Evolutionary conservation across 108 stramenopile species (phyloP), one percentile per base, ranked within the genome.

Genomic region (Cylindrotheca fusiformis): DNA sequence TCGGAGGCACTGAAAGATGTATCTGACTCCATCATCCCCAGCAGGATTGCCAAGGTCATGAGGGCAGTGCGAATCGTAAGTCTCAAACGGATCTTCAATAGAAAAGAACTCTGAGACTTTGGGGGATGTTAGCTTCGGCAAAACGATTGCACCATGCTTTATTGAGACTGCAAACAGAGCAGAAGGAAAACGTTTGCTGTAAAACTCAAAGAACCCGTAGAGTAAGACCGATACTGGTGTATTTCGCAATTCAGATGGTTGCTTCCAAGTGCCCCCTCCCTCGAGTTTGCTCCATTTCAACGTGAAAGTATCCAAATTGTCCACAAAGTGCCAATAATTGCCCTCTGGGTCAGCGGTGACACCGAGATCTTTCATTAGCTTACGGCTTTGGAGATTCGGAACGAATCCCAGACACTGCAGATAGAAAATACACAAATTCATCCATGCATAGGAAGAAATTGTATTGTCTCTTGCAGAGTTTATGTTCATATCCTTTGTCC

Each of bases 81-180:
- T 91, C 65, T 94, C 93, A 65, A 94, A 94, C 14, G 89, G 89
- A 72, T 94, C 93, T 63, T 94, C 93, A n/a, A 94, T 74, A 48
- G 76, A 55, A 30, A 85, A 78, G 26, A 72, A 50, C 36, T 59
- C 70, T 17, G 55, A 63, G 1, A 64, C 51, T 41, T 79, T 69
- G 14, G 44, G 56, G 32, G 88, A 81, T 1, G 62, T 60, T 18
- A 88, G 72, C 56, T 87, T 87, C 18, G 75, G 79, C 24, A 84
- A 27, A 14, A 55, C 52, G 10, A 62, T 54, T 14, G 23, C 48
- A 26, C 81, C 83, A 33, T 68, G 63, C 28, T 85, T 82, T 47
- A 88, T 85, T 5, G 81, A 85, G 1, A 82, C 79, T 1, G 77
- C 77, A 17, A 57, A 71, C 1, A 57, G 74, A 30, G 57, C 53